phyloP scores from a whole-genome alignment of 2,329 filamentous ascomycete genomes.

The Aureobasidium sp. region DNA sequence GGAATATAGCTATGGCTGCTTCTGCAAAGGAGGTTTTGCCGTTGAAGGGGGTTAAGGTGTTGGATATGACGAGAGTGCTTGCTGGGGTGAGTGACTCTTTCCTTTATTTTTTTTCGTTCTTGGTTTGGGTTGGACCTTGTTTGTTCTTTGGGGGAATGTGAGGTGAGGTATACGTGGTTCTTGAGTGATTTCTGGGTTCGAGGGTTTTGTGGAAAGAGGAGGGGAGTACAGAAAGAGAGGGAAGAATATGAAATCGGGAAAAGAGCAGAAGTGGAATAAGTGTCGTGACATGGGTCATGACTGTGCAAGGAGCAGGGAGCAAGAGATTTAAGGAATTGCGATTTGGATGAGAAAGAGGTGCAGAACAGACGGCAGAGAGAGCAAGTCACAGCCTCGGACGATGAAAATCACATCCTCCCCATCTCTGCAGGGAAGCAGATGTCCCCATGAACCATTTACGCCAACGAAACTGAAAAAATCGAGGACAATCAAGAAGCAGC shows the following conservation, averaged over 20 bases:
- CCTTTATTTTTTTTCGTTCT: neutral
- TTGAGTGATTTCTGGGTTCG: too few species aligned
- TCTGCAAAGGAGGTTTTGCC: constrained; percentile 46
- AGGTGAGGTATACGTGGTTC: too few species aligned
- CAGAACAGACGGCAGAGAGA: too few species aligned
- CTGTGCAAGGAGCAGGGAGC: neutral
- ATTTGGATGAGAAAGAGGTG: neutral
- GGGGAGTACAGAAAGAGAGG: neutral
- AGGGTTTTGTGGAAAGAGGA: too few species aligned
- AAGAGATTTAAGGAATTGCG: neutral
- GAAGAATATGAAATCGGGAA: neutral
- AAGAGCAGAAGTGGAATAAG: neutral
- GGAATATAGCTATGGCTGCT: neutral
- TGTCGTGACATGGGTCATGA: too few species aligned
- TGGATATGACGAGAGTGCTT: constrained; percentile 95
- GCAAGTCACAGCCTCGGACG: too few species aligned
- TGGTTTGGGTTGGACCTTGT: too few species aligned
- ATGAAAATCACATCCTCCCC: too few species aligned
- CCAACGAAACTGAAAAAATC: too few species aligned
- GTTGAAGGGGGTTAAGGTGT: constrained; percentile 75
- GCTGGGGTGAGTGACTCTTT: constrained; percentile 60
- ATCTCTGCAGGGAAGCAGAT: too few species aligned
- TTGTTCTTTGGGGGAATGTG: too few species aligned
- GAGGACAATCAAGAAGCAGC: neutral
- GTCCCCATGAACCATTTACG: too few species aligned